Base-by-base conservation (phyloP, 371 early-diverging fungal species). In the Mucor plumbeus region DNA sequence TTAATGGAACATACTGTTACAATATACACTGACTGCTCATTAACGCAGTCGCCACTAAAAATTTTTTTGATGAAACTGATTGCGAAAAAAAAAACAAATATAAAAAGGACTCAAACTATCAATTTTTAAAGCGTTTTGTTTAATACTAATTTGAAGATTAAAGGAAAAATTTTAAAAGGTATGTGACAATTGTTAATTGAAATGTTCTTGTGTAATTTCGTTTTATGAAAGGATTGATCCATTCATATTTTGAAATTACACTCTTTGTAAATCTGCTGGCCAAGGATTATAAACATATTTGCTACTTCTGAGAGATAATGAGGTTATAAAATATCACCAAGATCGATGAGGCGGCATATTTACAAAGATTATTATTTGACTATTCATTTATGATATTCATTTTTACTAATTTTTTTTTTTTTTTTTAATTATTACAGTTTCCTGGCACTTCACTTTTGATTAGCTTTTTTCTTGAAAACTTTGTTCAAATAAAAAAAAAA, bases 221-320 rank as follows among this genome's bases (percentile, higher is more conserved):
- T 44, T 44, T n/a, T 44, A 17, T 44, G 17, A 44, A 38, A 44
- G 44, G 7, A n/a, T 17, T 17, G 6, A 17, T 15, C n/a, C 6
- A 5, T 44, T 44, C 26, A 11, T 50, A 21, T 21, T 21, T 11
- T 21, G 19, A 11, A 8, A 50, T 50, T 26, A 21, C 17, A 21
- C 26, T 50, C 50, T 50, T 50, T 50, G 50, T 50, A 50, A 50
- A 50, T 50, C 50, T 36, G 58, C 15, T 26, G 63, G 68, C 62
- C 69, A 60, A 55, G 59, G 69, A 69, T 69, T 69, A 69, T 60
- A 61, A 43, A 63, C 36, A 63, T 69, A 69, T 69, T 69, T 69
- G 69, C 69, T 69, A 69, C 69, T 69, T 64, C 69, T 69, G 69
- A 69, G 56, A 55, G 61, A 60, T 60, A 50, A 64, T 69, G 69